Conservation (phyloP, 768 basidiomycete genomes). For the Lactarius tabidus region DNA sequence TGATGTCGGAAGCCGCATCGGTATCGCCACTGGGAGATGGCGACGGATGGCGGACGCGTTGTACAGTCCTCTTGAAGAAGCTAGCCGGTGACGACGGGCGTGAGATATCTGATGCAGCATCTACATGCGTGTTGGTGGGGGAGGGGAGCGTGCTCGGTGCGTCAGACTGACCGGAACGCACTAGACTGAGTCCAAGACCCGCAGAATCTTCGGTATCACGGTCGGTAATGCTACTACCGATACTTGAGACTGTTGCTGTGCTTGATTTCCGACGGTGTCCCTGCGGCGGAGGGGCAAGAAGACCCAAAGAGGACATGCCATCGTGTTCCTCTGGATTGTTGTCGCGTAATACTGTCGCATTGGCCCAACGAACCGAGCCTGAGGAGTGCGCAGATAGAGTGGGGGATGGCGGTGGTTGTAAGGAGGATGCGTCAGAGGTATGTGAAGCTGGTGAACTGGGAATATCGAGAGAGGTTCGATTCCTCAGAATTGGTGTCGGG, state of each 20-base stretch:
- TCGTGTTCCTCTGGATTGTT: conserved; percentile 59
- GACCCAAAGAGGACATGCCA: conserved; percentile 48
- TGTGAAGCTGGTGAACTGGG: conserved; percentile 29
- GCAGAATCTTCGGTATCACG: conserved; percentile 26
- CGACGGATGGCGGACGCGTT: conserved; percentile 14
- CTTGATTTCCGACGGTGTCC: conserved; percentile 55
- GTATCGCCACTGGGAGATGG: conserved; percentile 25
- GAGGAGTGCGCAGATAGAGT: conserved; percentile 55
- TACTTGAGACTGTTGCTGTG: conserved; percentile 50
- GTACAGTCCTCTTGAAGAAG: conserved; percentile 20
- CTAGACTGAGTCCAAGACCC: conserved; percentile 23
- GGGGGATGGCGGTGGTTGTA: conserved; percentile 63
- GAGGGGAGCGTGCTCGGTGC: conserved; percentile 35
- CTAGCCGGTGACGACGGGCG: conserved; percentile 29
- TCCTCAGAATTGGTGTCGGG: conserved; percentile 19
- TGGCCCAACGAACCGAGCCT: conserved; percentile 57
- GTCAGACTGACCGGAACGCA: conserved; percentile 32
- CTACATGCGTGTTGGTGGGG: conserved; percentile 38
- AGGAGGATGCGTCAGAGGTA: conserved; percentile 38
- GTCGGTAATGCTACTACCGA: conserved; percentile 45
- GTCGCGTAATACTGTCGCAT: conserved; percentile 56
- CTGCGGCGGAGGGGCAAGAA: conserved; percentile 40
- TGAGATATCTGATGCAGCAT: conserved; percentile 34
- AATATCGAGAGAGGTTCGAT: conserved; percentile 34
- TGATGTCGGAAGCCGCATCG: conserved; percentile 6